phyloP scores from a whole-genome alignment of 2,329 filamentous ascomycete genomes.

The Claviceps sp. region DNA sequence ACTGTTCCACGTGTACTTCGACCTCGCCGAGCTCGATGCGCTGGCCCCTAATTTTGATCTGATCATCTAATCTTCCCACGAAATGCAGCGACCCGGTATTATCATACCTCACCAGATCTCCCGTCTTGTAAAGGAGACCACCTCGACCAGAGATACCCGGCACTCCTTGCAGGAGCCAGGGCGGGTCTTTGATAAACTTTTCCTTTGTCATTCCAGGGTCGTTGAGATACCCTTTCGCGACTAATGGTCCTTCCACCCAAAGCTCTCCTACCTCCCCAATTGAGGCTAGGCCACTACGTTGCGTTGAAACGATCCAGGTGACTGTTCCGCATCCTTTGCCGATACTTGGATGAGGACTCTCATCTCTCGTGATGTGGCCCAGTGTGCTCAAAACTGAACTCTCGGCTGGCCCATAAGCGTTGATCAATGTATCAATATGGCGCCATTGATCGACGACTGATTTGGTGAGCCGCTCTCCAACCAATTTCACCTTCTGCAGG shows the following conservation, averaged over 20 bases:
- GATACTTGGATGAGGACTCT: background rate
- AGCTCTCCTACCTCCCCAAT: conserved; percentile 2
- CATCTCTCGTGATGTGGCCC: conserved; percentile 2
- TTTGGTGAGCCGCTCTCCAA: too few relatives aligned
- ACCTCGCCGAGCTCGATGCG: conserved; percentile 13
- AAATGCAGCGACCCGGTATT: conserved; percentile 11
- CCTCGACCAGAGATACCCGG: background rate
- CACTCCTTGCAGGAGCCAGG: background rate
- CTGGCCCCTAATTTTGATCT: conserved; percentile 15
- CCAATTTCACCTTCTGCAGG: too few relatives aligned
- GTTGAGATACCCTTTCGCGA: background rate
- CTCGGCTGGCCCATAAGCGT: background rate
- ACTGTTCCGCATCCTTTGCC: background rate
- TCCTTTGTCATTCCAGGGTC: background rate
- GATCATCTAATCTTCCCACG: conserved; percentile 12
- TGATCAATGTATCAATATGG: too few relatives aligned
- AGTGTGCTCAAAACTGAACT: background rate
- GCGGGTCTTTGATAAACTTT: background rate
- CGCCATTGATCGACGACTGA: too few relatives aligned
- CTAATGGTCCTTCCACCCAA: background rate
- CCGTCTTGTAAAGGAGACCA: conserved; percentile 10
- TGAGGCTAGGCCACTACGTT: background rate
- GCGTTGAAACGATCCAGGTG: background rate
- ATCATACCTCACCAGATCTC: conserved; percentile 10
- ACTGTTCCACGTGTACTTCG: background rate